Evolutionary conservation across 345 rosid genomes (phyloP), one percentile per base, ranked within the genome.

Genomic region (Barbarea vulgaris): DNA sequence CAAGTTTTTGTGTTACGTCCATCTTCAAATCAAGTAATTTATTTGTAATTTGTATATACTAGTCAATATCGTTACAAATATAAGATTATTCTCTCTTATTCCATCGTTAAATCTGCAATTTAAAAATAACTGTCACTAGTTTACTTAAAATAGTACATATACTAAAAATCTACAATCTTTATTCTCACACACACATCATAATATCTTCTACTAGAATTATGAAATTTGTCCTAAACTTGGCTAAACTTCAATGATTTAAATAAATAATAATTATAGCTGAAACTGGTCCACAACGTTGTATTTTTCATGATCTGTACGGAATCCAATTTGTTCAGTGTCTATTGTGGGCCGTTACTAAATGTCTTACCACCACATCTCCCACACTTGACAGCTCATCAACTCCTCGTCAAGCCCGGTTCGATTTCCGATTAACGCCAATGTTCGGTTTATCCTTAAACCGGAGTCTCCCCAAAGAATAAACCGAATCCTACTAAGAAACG

Each of bases 231-330:
- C 11, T 61, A 14, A 69, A 46, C 9, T 27, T 17, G 41, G 31
- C 64, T 12, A 44, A 44, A 33, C 8, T 11, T 48, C 50, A 59
- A 60, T 60, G 36, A 48, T 60, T 48, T 9, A 51, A 64, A 28
- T 9, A 64, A 42, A 0, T 0, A 33, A 9, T 1, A 1, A 4
- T 18, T 5, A 12, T 6, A 69, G 36, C 50, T 46, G 62, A 53
- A 46, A 48, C 42, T 64, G 69, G 59, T 34, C 66, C 72, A 46
- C 21, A 18, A 22, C 39, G 48, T 56, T 46, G 67, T 48, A 47
- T 47, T 55, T 42, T 3, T 64, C 27, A 63, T 63, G 72, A 63
- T 55, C 27, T 63, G 76, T 70, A 77, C 76, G 71, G 79, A 76
- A 52, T 42, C 76, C 27, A 63, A 44, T 24, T 63, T 55, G 70